These are phyloP conservation scores for Leishmania martiniquensis DNA, from an alignment of 208 protist species.

Conservation along the genomic window DNA sequence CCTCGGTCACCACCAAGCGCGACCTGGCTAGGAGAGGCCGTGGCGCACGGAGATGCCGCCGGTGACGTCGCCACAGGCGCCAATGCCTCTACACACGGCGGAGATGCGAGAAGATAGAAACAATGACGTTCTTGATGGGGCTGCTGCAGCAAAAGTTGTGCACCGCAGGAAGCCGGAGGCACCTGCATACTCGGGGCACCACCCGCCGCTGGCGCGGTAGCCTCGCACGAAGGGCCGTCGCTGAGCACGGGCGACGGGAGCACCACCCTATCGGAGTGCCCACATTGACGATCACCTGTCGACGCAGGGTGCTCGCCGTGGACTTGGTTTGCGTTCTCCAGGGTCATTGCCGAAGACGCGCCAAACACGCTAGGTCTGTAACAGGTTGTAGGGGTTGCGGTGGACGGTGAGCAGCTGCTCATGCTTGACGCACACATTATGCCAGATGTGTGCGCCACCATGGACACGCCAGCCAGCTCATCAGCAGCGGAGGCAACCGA, in stretches of 20 bases:
- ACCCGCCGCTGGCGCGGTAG: background rate
- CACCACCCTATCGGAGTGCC: background rate
- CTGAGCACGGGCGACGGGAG: background rate
- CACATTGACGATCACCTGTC: background rate
- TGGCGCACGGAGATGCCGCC: background rate
- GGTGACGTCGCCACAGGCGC: background rate
- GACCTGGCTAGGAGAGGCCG: background rate
- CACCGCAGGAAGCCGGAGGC: background rate
- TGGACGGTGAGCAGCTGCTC: background rate
- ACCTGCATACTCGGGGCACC: background rate
- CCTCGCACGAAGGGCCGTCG: background rate
- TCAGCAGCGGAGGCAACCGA: slow-evolving; percentile 14
- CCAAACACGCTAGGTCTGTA: background rate
- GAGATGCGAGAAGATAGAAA: background rate
- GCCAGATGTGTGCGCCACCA: slow-evolving; percentile 16
- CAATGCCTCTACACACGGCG: background rate
- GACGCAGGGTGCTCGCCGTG: background rate
- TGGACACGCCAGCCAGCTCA: slow-evolving; percentile 21
- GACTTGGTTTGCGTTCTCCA: background rate
- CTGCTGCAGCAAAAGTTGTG: background rate
- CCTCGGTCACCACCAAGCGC: background rate
- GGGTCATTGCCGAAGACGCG: background rate
- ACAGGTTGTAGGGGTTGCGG: background rate
- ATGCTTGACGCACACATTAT: slow-evolving; percentile 9
- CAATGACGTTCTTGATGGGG: background rate